A percentile compares a stretch with the other conserved stretches of the same genome.
Evolutionary conservation across 2,329 filamentous ascomycete species (phyloP).

Genomic region (Colletotrichum lentis): DNA sequence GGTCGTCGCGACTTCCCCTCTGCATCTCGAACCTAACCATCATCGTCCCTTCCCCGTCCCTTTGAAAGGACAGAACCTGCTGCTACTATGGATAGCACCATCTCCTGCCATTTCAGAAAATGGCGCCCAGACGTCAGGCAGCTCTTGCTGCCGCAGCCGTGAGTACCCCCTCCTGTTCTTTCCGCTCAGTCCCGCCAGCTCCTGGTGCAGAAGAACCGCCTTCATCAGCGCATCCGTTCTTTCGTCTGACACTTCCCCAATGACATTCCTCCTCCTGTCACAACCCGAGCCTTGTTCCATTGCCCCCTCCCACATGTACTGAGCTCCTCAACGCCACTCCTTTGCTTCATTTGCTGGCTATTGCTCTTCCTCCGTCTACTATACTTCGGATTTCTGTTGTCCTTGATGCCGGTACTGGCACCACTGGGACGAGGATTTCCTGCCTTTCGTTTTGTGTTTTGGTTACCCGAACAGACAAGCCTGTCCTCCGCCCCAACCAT

Average conservation of each 20-base stretch:
- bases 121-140: conserved; percentile 32
- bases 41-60: background rate
- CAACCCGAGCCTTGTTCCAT: conserved; percentile 1
- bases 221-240: conserved; percentile 19
- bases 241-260: conserved; percentile 4
- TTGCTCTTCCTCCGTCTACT: conserved; percentile 9
- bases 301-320: conserved; percentile 15
- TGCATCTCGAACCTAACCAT: background rate
- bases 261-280: conserved; percentile 15
- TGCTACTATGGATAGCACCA: conserved; percentile 36
- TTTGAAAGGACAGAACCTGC: conserved; percentile 5
- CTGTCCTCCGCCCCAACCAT: conserved; percentile 19
- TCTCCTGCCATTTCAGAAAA: conserved; percentile 22
- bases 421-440: conserved; percentile 15
- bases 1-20: background rate
- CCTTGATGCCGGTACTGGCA: conserved; percentile 18
- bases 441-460: conserved; percentile 35
- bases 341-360: conserved; percentile 32
- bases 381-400: conserved; percentile 19
- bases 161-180: conserved; percentile 3
- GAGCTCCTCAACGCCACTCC: conserved; percentile 11
- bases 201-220: background rate
- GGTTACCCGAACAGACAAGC: conserved; percentile 16
- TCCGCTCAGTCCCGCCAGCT: background rate
- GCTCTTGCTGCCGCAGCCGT: conserved; percentile 34